Conservation (phyloP, 2,329 filamentous ascomycete genomes). For the Trichothecium sympodiale region DNA sequence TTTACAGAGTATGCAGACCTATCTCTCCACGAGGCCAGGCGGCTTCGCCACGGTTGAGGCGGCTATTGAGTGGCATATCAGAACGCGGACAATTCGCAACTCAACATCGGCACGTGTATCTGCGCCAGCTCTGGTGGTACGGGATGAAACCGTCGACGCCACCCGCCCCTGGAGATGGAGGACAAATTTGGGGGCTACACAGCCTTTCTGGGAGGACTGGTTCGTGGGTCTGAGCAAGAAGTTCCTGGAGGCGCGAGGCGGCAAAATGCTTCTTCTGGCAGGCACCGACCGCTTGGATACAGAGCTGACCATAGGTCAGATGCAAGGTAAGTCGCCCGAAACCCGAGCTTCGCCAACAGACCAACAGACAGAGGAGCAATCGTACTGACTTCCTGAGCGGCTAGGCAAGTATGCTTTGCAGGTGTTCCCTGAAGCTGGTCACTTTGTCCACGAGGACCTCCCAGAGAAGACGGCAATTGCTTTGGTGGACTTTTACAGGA, state of each 20-base stretch:
- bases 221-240: slow-evolving; percentile 80
- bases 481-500: slow-evolving; percentile 79
- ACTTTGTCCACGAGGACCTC: slow-evolving; percentile 93
- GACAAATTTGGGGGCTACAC: slow-evolving; percentile 72
- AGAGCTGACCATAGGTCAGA: slow-evolving; percentile 89
- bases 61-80: slow-evolving; percentile 88
- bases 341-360: not conserved
- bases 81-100: slow-evolving; percentile 79
- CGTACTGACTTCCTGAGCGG: not conserved
- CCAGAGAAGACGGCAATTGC: slow-evolving; percentile 80
- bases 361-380: not conserved
- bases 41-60: slow-evolving; percentile 68
- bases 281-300: slow-evolving; percentile 86
- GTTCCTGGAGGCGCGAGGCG: slow-evolving; percentile 71
- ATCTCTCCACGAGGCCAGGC: slow-evolving; percentile 69
- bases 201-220: slow-evolving; percentile 92
- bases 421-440: slow-evolving; percentile 87
- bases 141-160: slow-evolving; percentile 24
- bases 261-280: slow-evolving; percentile 75
- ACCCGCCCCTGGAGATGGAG: slow-evolving; percentile 65
- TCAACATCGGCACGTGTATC: slow-evolving; percentile 73
- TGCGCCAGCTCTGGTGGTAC: slow-evolving; percentile 61
- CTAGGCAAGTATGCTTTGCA: slow-evolving; percentile 86
- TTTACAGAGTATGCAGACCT: slow-evolving; percentile 85
- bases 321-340: slow-evolving; percentile 60